A percentile compares a stretch with the other conserved stretches of the same genome.
phyloP scores from a whole-genome alignment of 306 rosid genomes.

The Casuarina equisetifolia region DNA sequence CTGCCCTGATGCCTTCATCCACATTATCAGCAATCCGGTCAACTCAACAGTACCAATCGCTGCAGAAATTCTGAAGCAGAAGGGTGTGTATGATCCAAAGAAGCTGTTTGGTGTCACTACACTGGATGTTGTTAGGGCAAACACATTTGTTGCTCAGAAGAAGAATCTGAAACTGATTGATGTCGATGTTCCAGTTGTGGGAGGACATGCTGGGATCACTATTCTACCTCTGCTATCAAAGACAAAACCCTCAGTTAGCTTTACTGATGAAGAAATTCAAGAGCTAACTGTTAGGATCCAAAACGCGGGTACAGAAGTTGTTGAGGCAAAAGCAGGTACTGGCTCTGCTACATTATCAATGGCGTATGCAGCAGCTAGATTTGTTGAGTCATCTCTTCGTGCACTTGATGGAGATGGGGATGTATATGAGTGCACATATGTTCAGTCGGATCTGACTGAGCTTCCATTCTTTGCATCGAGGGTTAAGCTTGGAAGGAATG shows the following conservation, averaged over 20 bases:
- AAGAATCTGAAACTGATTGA: slow-evolving; percentile 90
- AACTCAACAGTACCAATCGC: slow-evolving; percentile 97
- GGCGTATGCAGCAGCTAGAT: slow-evolving; percentile 99
- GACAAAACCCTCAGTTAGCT: slow-evolving; percentile 70
- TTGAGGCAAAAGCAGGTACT: slow-evolving; percentile 96
- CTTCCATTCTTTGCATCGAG: slow-evolving; percentile 96
- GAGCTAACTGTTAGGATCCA: slow-evolving; percentile 84
- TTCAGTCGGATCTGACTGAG: slow-evolving; percentile 82
- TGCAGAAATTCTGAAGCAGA: slow-evolving; percentile 75
- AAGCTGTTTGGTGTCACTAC: slow-evolving; percentile 96
- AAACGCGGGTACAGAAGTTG: slow-evolving; percentile 98
- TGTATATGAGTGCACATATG: slow-evolving; percentile 84
- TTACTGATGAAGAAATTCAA: slow-evolving; percentile 71
- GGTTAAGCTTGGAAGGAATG: slow-evolving; percentile 88
- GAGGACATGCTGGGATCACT: slow-evolving; percentile 97
- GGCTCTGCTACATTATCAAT: slow-evolving; percentile 98
- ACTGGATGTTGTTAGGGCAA: slow-evolving; percentile 97
- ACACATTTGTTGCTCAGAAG: slow-evolving; percentile 93
- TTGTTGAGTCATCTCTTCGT: slow-evolving; percentile 93
- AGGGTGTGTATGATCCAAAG: slow-evolving; percentile 90
- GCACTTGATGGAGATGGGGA: slow-evolving; percentile 94
- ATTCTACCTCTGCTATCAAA: slow-evolving; percentile 87
- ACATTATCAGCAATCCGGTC: slow-evolving; percentile 87
- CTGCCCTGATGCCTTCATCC: slow-evolving; percentile 90
- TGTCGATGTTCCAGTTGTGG: slow-evolving; percentile 93